These are phyloP conservation scores for Funneliformis mosseae DNA, from an alignment of 192 early-diverging fungal genomes.

Conservation along the genomic window DNA sequence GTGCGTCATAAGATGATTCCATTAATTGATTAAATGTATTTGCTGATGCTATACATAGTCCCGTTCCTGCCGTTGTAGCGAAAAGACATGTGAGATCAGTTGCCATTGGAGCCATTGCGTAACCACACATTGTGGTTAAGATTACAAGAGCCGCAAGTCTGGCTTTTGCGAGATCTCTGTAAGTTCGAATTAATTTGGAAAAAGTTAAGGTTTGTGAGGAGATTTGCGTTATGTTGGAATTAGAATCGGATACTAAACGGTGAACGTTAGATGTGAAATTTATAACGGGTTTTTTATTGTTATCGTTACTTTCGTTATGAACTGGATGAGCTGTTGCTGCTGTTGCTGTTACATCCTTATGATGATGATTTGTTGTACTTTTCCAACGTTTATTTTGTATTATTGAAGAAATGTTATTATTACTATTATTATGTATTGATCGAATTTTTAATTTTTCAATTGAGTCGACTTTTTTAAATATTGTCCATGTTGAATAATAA, in stretches of 20 bases:
- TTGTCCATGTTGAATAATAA: background rate
- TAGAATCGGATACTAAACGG: background rate
- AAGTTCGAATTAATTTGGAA: slow-evolving; percentile 42
- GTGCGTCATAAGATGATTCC: slow-evolving; percentile 94
- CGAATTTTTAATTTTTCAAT: background rate
- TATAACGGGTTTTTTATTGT: background rate
- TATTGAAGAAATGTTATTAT: background rate
- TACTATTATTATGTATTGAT: background rate
- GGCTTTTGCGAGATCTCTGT: slow-evolving; percentile 82
- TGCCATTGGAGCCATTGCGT: slow-evolving; percentile 85
- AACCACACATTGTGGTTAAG: slow-evolving; percentile 93
- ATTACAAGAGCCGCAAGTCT: slow-evolving; percentile 89
- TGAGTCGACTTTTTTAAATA: background rate
- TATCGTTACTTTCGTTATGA: background rate
- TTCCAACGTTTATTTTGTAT: background rate
- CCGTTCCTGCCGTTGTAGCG: slow-evolving; percentile 83
- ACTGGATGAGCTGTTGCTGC: background rate
- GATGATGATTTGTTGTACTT: background rate
- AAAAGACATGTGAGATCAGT: slow-evolving; percentile 64
- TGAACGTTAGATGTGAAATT: background rate
- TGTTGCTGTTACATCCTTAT: background rate
- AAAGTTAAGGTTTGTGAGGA: background rate
- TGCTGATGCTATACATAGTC: slow-evolving; percentile 84
- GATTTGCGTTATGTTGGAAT: background rate
- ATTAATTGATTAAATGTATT: slow-evolving; percentile 98